A percentile compares a stretch with the other conserved stretches of the same genome.
Conservation (phyloP, 2,329 filamentous ascomycete species). For the Pseudopithomyces chartarum region DNA sequence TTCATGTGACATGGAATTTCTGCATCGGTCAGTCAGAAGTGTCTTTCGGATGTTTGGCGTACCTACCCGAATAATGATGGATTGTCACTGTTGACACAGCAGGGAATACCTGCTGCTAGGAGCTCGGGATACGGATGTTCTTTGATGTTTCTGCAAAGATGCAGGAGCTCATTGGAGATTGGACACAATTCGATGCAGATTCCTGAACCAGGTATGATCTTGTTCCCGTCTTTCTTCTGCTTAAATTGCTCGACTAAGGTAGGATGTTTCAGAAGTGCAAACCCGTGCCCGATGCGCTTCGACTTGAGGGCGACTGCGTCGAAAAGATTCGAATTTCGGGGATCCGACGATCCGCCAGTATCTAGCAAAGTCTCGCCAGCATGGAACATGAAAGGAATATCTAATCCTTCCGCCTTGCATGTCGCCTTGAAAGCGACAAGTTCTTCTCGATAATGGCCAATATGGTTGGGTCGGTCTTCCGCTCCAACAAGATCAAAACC, state of each 20-base stretch:
- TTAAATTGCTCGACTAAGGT: conserved; percentile 68
- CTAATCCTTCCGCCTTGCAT: conserved; percentile 55
- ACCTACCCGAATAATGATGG: conserved; percentile 70
- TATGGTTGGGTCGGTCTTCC: conserved; percentile 66
- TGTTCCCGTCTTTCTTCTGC: conserved; percentile 30
- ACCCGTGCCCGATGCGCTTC: conserved; percentile 76
- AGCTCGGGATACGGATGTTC: conserved; percentile 72
- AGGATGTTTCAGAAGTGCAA: conserved; percentile 67
- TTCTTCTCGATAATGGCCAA: conserved; percentile 63
- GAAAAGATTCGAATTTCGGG: conserved; percentile 64
- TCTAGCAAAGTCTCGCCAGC: conserved; percentile 74
- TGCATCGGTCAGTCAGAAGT: conserved; percentile 34
- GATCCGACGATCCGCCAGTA: conserved; percentile 65
- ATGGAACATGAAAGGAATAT: conserved; percentile 76
- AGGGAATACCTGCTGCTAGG: conserved; percentile 73
- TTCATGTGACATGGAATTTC: conserved; percentile 73
- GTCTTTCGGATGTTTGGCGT: not conserved
- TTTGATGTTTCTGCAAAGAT: conserved; percentile 67
- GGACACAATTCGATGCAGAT: conserved; percentile 78
- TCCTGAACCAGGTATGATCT: conserved; percentile 7
- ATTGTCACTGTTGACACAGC: conserved; percentile 76
- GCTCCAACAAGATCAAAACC: conserved; percentile 72
- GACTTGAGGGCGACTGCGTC: conserved; percentile 69
- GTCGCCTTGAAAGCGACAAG: conserved; percentile 61
- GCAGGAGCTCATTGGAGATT: conserved; percentile 77